These are phyloP conservation scores for Mycena citricolor DNA, from an alignment of 1,284 basidiomycete species.

Conservation along the genomic window DNA sequence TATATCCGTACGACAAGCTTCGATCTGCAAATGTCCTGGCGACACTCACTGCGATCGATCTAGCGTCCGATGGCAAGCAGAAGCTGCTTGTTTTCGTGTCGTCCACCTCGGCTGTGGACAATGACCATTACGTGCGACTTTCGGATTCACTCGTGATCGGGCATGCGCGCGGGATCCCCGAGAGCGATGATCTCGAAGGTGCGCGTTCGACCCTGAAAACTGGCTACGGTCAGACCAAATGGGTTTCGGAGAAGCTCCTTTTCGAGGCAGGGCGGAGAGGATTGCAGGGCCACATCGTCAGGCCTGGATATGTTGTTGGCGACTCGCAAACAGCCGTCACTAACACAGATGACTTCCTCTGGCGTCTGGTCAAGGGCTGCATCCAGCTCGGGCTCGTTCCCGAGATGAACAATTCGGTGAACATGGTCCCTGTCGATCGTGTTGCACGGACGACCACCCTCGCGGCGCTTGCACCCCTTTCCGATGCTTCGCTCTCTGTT, in stretches of 20 bases:
- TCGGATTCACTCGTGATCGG: conserved; percentile 69
- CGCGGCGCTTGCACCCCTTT: conserved; percentile 61
- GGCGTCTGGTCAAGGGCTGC: conserved; percentile 97
- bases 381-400: conserved; percentile 94
- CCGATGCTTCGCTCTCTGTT: conserved; percentile 61
- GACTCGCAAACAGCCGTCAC: conserved; percentile 92
- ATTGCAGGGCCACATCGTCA: conserved; percentile 84
- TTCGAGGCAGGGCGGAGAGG: conserved; percentile 90
- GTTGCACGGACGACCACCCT: conserved; percentile 84
- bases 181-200: conserved; percentile 90
- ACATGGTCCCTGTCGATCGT: conserved; percentile 98
- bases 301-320: conserved; percentile 96
- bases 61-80: conserved; percentile 74
- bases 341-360: conserved; percentile 99
- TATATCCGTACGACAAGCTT: conserved; percentile 95
- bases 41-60: conserved; percentile 81
- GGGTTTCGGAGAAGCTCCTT: conserved; percentile 95
- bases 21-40: conserved; percentile 90
- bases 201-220: conserved; percentile 77
- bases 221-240: conserved; percentile 97
- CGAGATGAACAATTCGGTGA: conserved; percentile 97
- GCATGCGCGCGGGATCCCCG: conserved; percentile 71
- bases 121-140: conserved; percentile 85
- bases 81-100: conserved; percentile 93
- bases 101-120: conserved; percentile 92